A percentile compares a stretch with the other conserved stretches of the same genome.
These are phyloP conservation scores for Phytopythium sindhum DNA, from an alignment of 352 stramenopile species.

Conservation along the genomic window DNA sequence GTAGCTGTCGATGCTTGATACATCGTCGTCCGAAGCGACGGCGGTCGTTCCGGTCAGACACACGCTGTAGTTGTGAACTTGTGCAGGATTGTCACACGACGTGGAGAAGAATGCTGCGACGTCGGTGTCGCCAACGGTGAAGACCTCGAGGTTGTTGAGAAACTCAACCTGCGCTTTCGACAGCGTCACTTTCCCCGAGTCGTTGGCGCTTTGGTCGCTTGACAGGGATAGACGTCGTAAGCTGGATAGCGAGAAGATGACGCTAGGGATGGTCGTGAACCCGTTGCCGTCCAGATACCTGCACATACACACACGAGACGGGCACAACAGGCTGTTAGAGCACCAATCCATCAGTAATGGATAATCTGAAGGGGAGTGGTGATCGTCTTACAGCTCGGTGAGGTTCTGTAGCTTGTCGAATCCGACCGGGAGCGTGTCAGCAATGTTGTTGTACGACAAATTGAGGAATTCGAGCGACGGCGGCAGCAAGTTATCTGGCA, in stretches of 20 bases:
- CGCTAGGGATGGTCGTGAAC: slow-evolving; percentile 12
- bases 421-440: slow-evolving; percentile 18
- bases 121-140: slow-evolving; percentile 18
- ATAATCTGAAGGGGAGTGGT: neutral
- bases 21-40: neutral
- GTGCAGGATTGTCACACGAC: slow-evolving; percentile 6
- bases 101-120: slow-evolving; percentile 15
- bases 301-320: neutral
- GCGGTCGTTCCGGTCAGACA: slow-evolving; percentile 11
- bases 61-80: slow-evolving; percentile 22
- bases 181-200: slow-evolving; percentile 22
- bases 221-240: slow-evolving; percentile 20
- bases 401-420: slow-evolving; percentile 15
- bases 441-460: slow-evolving; percentile 80
- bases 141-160: slow-evolving; percentile 22
- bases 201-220: slow-evolving; percentile 4
- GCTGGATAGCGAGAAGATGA: slow-evolving; percentile 15
- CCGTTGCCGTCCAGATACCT: slow-evolving; percentile 14
- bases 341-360: neutral
- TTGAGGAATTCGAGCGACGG: slow-evolving; percentile 47
- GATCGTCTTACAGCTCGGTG: slow-evolving; percentile 8
- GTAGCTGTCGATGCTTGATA: neutral
- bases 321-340: neutral
- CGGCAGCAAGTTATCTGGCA: slow-evolving; percentile 6
- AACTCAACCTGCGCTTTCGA: slow-evolving; percentile 20